Base-by-base conservation (phyloP, 495 filamentous ascomycete genomes). In the Penicillium flavigenum region DNA sequence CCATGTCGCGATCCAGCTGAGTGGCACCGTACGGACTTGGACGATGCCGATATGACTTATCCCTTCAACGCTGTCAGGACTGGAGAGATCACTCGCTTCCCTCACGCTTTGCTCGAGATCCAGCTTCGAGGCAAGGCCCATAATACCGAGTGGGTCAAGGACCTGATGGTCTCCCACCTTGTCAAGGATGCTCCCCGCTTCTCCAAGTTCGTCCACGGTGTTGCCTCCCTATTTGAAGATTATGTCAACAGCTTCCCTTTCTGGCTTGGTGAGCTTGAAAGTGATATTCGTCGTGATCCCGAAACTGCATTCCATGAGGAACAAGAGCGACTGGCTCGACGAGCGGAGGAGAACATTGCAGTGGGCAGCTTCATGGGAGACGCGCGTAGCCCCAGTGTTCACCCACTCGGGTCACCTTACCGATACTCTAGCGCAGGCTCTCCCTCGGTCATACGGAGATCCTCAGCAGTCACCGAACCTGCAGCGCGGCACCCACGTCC, bases 241-340 rank as follows among this genome's bases (percentile, higher is more conserved):
- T 79, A 96, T 67, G 93, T 98, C 70, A 98, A 98, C 74, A 90
- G 81, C 55, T 86, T 98, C 56, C 94, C 94, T 5, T 96, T 98
- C 79, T 98, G 94, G 94, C 83, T 97, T 4, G 82, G 86, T 57
- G 89, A 92, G 51, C 76, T 97, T 10, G 93, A 96, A 60, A 90
- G 83, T 34, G 94, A 98, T 63, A 98, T 98, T 63, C 84, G 91
- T 51, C 89, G 88, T 62, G 94, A 98, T 68, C 94, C 94, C 3
- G 86, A 94, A 66, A 81, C 83, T 32, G 94, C 95, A 1, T 98
- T 96, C 70, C 87, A 94, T 51, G 89, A 91, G 63, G 91, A 96
- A 63, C 93, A 96, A 69, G 87, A 92, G 63, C 81, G 86, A 45
- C 83, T 87, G 51, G 87, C 84, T 7, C 86, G 88, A 63, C 84